phyloP scores from a whole-genome alignment of 208 protist genomes.

The Acanthamoeba triangularis region DNA sequence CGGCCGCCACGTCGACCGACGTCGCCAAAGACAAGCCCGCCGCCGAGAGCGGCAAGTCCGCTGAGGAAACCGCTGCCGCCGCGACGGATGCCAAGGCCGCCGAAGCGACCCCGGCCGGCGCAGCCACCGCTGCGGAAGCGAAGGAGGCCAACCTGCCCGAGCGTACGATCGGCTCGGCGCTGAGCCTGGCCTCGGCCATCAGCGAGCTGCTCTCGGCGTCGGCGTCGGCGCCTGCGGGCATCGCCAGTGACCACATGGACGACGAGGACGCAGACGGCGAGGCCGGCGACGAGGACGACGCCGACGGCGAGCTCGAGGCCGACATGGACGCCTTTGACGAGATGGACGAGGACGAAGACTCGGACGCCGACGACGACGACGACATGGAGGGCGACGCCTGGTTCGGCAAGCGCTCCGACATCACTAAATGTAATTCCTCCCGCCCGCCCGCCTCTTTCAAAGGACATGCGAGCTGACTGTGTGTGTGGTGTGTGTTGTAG shows the following conservation, averaged over 20 bases:
- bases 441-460: not conserved
- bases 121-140: not conserved
- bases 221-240: not conserved
- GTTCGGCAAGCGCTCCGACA: conserved; percentile 67
- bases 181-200: not conserved
- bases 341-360: conserved; percentile 47
- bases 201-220: not conserved
- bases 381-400: conserved; percentile 7
- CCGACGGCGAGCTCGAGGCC: not conserved
- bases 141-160: not conserved
- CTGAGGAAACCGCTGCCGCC: not conserved
- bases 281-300: conserved; percentile 34
- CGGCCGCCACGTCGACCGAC: not conserved
- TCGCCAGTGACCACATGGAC: not conserved
- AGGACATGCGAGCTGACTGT: not conserved
- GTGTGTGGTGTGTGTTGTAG: not conserved
- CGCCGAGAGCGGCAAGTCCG: not conserved
- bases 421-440: not conserved
- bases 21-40: conserved; percentile 10
- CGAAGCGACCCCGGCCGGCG: not conserved
- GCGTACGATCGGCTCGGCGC: not conserved
- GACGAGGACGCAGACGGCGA: not conserved
- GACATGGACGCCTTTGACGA: conserved; percentile 46
- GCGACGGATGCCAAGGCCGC: not conserved
- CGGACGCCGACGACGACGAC: conserved; percentile 31